A percentile compares a stretch with the other conserved stretches of the same genome.
Evolutionary conservation across 106 monocot species (phyloP).

Genomic region (Alisma plantagoaquatica): DNA sequence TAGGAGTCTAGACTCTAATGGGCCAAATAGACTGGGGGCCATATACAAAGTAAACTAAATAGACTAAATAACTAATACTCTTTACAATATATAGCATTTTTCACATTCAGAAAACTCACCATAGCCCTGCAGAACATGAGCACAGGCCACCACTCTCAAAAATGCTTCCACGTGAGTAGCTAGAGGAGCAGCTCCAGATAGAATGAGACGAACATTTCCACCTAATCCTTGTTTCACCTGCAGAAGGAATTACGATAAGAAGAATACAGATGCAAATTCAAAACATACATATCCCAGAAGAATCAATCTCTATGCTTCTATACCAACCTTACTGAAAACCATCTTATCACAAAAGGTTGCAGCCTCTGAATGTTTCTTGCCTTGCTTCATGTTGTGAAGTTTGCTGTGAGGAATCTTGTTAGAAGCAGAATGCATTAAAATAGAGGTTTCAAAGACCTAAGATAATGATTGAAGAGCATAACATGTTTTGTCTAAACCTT

Average conservation of each 20-base stretch:
- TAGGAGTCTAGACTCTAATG: no score
- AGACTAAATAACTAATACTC: no score
- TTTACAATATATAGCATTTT: no score
- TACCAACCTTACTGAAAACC: slow-evolving; percentile 63
- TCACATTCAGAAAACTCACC: no score
- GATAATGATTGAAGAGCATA: no score
- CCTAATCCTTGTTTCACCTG: slow-evolving; percentile 85
- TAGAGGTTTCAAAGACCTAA: no score
- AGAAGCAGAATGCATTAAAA: no score
- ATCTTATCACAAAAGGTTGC: slow-evolving; percentile 58
- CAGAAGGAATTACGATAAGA: neutral
- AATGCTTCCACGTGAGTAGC: slow-evolving; percentile 71
- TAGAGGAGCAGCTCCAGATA: slow-evolving; percentile 87
- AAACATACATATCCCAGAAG: neutral
- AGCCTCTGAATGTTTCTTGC: slow-evolving; percentile 69
- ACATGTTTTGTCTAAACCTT: no score
- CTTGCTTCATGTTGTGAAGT: slow-evolving; percentile 43
- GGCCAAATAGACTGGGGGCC: no score
- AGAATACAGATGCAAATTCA: neutral
- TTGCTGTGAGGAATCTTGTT: no score
- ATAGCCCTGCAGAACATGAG: slow-evolving; percentile 79
- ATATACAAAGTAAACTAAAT: no score
- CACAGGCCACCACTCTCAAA: slow-evolving; percentile 70
- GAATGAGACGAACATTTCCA: slow-evolving; percentile 62
- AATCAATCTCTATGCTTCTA: neutral